A percentile compares a stretch with the other conserved stretches of the same genome.
These are phyloP conservation scores for Triangularia setosa DNA, from an alignment of 2,329 filamentous ascomycete genomes.

Conservation along the genomic window DNA sequence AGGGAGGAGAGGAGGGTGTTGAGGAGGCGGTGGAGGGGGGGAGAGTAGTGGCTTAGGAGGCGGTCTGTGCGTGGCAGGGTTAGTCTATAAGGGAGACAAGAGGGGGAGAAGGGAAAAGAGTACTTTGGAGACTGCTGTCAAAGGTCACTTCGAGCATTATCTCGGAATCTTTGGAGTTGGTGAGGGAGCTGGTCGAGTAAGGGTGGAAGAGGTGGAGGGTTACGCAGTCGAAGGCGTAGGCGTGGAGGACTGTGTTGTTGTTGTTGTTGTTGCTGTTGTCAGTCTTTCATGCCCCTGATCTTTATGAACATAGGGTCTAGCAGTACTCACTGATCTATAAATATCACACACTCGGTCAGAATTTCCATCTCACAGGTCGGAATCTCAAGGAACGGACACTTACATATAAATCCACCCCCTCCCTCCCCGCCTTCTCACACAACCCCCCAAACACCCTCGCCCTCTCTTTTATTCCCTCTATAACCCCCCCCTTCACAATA, in stretches of 20 bases:
- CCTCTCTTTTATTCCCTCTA: constrained; percentile 55
- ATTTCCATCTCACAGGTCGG: not conserved
- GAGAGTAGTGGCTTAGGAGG: constrained; percentile 55
- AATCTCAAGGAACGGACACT: constrained; percentile 16
- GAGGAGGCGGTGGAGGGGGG: constrained; percentile 46
- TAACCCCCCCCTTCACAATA: constrained; percentile 51
- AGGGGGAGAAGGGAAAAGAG: constrained; percentile 24
- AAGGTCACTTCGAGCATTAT: constrained; percentile 68
- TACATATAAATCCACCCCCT: constrained; percentile 60
- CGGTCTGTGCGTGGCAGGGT: constrained; percentile 48
- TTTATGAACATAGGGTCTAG: not conserved
- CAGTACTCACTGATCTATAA: not conserved
- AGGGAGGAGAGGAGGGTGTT: constrained; percentile 42
- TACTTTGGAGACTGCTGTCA: constrained; percentile 64
- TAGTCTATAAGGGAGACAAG: constrained; percentile 2
- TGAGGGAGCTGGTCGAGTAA: constrained; percentile 58
- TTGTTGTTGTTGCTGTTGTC: not conserved
- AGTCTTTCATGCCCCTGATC: not conserved
- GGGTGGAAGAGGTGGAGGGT: constrained; percentile 68
- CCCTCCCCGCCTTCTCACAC: constrained; percentile 43
- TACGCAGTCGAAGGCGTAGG: constrained; percentile 66
- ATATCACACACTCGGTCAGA: not conserved
- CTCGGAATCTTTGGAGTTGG: constrained; percentile 51
- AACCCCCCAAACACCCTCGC: constrained; percentile 52
- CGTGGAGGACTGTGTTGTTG: constrained; percentile 45